Conservation (phyloP, 2,329 filamentous ascomycete species). For the Chaetomium sp. region DNA sequence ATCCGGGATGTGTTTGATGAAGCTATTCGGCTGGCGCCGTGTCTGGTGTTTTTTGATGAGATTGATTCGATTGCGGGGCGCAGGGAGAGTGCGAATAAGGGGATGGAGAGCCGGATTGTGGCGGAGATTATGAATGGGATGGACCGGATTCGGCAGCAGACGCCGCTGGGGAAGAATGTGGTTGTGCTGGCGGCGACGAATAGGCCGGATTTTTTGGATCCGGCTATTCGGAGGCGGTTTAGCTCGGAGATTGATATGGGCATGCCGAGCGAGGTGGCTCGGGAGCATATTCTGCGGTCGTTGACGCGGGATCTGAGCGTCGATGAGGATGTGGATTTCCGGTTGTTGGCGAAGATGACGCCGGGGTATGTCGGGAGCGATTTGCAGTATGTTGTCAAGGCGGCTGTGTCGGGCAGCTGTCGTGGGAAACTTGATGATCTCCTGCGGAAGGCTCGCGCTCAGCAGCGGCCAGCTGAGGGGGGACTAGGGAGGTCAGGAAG, state of each 20-base stretch:
- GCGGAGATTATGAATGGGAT: slow-evolving; percentile 80
- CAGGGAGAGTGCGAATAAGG: slow-evolving; percentile 71
- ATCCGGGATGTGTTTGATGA: slow-evolving; percentile 82
- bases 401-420: slow-evolving; percentile 36
- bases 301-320: slow-evolving; percentile 62
- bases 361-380: slow-evolving; percentile 93
- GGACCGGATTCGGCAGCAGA: slow-evolving; percentile 70
- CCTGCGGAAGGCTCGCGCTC: slow-evolving; percentile 17
- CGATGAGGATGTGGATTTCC: slow-evolving; percentile 65
- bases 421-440: slow-evolving; percentile 26
- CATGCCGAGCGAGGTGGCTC: slow-evolving; percentile 71
- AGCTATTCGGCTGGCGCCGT: slow-evolving; percentile 78
- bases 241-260: slow-evolving; percentile 78
- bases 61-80: slow-evolving; percentile 89
- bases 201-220: slow-evolving; percentile 77
- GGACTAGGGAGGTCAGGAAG: too few species aligned
- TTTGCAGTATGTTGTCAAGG: slow-evolving; percentile 57
- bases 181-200: slow-evolving; percentile 91
- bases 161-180: slow-evolving; percentile 67
- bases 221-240: slow-evolving; percentile 68
- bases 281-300: slow-evolving; percentile 70
- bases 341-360: slow-evolving; percentile 69
- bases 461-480: not conserved
- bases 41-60: slow-evolving; percentile 85
- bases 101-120: slow-evolving; percentile 85